Conservation (phyloP, 2,329 filamentous ascomycete species). For the Thyridium curvatum region DNA sequence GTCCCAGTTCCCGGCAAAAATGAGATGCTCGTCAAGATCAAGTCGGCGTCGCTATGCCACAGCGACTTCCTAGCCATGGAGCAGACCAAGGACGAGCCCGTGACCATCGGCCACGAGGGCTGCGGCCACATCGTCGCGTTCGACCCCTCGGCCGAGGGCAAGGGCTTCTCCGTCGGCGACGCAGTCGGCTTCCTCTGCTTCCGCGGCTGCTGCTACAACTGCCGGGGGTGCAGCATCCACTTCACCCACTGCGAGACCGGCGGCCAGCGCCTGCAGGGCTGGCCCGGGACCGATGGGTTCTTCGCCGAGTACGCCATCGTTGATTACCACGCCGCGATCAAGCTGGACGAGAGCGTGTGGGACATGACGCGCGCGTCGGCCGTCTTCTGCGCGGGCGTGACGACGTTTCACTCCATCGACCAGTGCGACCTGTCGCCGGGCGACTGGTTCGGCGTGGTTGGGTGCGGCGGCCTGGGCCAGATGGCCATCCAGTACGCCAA, state of each 20-base stretch:
- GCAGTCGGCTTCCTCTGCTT: conserved; percentile 37
- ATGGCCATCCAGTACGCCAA: conserved; percentile 35
- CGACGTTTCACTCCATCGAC: conserved; percentile 27
- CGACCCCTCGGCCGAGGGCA: conserved; percentile 20
- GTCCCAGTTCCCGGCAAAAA: conserved; percentile 31
- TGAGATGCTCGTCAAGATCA: conserved; percentile 26
- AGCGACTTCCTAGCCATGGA: conserved; percentile 13
- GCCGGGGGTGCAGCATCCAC: conserved; percentile 36
- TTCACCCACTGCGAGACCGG: conserved; percentile 30
- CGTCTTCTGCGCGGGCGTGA: conserved; percentile 41
- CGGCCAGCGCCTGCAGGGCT: conserved; percentile 30
- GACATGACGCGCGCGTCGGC: conserved; percentile 26
- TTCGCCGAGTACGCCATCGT: conserved; percentile 38
- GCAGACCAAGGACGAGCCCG: conserved; percentile 10
- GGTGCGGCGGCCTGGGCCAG: conserved; percentile 33
- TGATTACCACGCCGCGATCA: conserved; percentile 33
- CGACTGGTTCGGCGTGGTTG: conserved; percentile 30
- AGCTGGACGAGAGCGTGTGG: conserved; percentile 23
- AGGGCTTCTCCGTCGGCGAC: conserved; percentile 33
- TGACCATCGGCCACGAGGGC: conserved; percentile 34
- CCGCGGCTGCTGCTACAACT: conserved; percentile 35
- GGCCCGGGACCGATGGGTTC: conserved; percentile 30
- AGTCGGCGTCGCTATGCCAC: conserved; percentile 25
- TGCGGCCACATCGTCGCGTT: conserved; percentile 33
- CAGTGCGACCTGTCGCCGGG: conserved; percentile 20